phyloP scores from a whole-genome alignment of 148 eudicot genomes.

The Mesembryanthemum crystallinum region DNA sequence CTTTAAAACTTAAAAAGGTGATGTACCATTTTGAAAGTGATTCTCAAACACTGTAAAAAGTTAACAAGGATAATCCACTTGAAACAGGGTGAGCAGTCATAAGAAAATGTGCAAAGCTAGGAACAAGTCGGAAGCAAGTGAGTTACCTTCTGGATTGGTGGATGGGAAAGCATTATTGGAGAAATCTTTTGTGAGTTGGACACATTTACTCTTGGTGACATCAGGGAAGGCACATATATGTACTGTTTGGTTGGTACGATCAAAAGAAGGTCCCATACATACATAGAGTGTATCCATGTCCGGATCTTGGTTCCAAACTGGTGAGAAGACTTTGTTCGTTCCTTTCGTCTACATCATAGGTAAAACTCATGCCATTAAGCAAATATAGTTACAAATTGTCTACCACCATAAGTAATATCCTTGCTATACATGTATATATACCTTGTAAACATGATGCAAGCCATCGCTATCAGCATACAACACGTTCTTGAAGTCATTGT shows the following conservation, averaged over 20 bases:
- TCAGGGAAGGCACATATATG: not conserved
- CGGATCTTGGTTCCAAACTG: conserved; percentile 14
- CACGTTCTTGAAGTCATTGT: conserved; percentile 1
- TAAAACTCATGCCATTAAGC: not conserved
- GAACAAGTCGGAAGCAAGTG: not conserved
- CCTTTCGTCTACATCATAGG: not conserved
- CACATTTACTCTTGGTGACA: not conserved
- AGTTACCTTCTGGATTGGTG: conserved; percentile 7
- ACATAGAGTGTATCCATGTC: not conserved
- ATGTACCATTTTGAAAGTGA: no score
- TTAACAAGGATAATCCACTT: no score
- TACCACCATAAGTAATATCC: not conserved
- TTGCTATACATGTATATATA: not conserved
- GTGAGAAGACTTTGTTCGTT: not conserved
- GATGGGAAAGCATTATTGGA: conserved; percentile 5
- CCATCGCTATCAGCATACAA: not conserved
- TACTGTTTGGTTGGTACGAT: not conserved
- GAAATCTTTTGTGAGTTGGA: not conserved
- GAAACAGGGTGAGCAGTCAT: no score
- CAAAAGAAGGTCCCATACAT: not conserved
- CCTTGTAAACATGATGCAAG: not conserved
- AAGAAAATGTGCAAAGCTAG: not conserved
- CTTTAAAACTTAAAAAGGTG: no score
- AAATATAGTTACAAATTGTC: not conserved
- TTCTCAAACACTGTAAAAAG: no score